phyloP scores from a whole-genome alignment of 148 eudicot genomes.

The Dianthus caryophyllus region DNA sequence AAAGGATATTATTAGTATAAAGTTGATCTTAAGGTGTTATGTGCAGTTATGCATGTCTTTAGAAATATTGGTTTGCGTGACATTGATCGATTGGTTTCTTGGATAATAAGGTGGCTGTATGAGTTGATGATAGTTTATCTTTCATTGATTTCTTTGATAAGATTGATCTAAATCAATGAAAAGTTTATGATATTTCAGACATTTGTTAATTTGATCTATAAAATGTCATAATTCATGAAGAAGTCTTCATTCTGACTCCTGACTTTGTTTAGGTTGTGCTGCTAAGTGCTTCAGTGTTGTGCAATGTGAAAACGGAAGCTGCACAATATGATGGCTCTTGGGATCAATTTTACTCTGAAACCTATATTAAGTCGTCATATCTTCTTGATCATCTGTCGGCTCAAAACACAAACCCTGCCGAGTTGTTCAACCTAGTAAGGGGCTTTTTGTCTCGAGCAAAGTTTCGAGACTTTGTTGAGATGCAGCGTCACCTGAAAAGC shows the following conservation, averaged over 20 bases:
- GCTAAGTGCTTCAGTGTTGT: slow-evolving; percentile 4
- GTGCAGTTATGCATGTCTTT: background rate
- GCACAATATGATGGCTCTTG: background rate
- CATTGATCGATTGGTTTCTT: too few relatives aligned
- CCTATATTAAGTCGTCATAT: background rate
- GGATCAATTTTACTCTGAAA: background rate
- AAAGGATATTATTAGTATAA: background rate
- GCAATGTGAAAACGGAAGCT: background rate
- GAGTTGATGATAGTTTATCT: too few relatives aligned
- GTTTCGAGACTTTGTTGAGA: background rate
- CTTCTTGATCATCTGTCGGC: background rate
- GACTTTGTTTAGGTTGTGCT: background rate
- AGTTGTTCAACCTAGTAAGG: background rate
- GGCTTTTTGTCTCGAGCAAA: background rate
- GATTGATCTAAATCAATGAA: background rate
- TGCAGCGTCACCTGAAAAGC: background rate
- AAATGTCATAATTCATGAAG: background rate
- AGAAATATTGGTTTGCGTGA: too few relatives aligned
- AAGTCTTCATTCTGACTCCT: background rate
- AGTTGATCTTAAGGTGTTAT: background rate
- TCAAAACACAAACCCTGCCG: background rate
- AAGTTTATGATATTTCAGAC: background rate
- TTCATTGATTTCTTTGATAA: background rate
- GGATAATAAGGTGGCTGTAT: too few relatives aligned
- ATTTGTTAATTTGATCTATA: background rate